A percentile compares a stretch with the other conserved stretches of the same genome.
These are phyloP conservation scores for Stachybotrys echinatus DNA, from an alignment of 2,329 filamentous ascomycete genomes.

Conservation along the genomic window DNA sequence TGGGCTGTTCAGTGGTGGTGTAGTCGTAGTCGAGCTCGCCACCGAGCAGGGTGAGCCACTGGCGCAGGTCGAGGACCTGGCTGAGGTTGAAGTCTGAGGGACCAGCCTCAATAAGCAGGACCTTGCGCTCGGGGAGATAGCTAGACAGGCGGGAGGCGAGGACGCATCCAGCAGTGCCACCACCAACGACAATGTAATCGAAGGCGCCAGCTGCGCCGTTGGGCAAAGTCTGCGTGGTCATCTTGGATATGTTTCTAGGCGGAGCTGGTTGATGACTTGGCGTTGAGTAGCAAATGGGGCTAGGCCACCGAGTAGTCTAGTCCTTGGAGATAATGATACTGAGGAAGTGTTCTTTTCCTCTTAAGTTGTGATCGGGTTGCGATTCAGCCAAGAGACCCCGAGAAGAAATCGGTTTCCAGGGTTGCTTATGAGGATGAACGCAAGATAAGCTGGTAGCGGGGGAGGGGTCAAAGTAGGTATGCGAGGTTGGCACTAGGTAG, in stretches of 20 bases:
- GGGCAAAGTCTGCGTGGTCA: conserved; percentile 66
- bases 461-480: too few species aligned
- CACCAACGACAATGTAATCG: conserved; percentile 82
- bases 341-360: too few species aligned
- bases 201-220: conserved; percentile 60
- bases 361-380: too few species aligned
- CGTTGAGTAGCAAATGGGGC: background rate
- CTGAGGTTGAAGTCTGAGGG: conserved; percentile 87
- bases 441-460: too few species aligned
- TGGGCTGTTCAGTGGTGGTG: conserved; percentile 82
- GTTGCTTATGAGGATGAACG: too few species aligned
- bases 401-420: too few species aligned
- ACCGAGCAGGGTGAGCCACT: conserved; percentile 81
- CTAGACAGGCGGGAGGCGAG: conserved; percentile 74
- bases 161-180: conserved; percentile 82
- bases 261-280: conserved; percentile 2
- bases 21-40: conserved; percentile 91
- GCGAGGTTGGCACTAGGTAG: too few species aligned
- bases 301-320: background rate
- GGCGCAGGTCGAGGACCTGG: conserved; percentile 77
- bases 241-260: too few species aligned
- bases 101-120: conserved; percentile 82
- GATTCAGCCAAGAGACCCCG: too few species aligned
- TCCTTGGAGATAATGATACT: too few species aligned
- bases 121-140: conserved; percentile 76